These are phyloP conservation scores for Hawksworthiomyces lignivorus DNA, from an alignment of 2,329 filamentous ascomycete species.

Conservation along the genomic window DNA sequence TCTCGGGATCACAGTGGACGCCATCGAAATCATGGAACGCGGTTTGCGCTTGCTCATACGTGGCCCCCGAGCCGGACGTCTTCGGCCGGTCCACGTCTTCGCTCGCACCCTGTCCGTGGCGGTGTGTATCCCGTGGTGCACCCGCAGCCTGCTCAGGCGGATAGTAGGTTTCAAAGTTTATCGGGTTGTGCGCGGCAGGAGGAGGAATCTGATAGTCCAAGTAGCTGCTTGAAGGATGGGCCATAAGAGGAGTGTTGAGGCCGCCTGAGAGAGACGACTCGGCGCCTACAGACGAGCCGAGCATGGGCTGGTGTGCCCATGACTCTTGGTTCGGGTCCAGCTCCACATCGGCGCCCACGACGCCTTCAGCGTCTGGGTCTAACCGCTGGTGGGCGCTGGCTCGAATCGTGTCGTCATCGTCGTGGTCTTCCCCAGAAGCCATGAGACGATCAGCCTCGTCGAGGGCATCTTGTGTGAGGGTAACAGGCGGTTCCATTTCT, in stretches of 20 bases:
- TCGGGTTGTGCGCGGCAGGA: background rate
- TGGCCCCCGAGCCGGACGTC: slow-evolving; percentile 50
- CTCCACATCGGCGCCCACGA: slow-evolving; percentile 14
- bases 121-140: too few species aligned
- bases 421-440: slow-evolving; percentile 22
- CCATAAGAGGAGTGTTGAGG: slow-evolving; percentile 1
- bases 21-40: slow-evolving; percentile 79
- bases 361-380: slow-evolving; percentile 20
- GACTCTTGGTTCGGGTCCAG: slow-evolving; percentile 9
- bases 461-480: slow-evolving; percentile 43
- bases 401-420: slow-evolving; percentile 30
- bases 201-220: slow-evolving; percentile 3
- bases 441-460: slow-evolving; percentile 44
- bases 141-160: too few species aligned
- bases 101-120: too few species aligned
- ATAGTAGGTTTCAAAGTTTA: too few species aligned
- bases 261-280: slow-evolving; percentile 6
- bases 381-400: slow-evolving; percentile 28
- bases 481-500: slow-evolving; percentile 44
- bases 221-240: background rate
- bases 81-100: slow-evolving; percentile 28
- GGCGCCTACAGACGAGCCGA: slow-evolving; percentile 5
- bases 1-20: slow-evolving; percentile 61
- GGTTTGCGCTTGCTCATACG: slow-evolving; percentile 55
- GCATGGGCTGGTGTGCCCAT: slow-evolving; percentile 13